These are phyloP conservation scores for Candida tunisiensis DNA, from an alignment of 1,139 yeast species.

Conservation along the genomic window DNA sequence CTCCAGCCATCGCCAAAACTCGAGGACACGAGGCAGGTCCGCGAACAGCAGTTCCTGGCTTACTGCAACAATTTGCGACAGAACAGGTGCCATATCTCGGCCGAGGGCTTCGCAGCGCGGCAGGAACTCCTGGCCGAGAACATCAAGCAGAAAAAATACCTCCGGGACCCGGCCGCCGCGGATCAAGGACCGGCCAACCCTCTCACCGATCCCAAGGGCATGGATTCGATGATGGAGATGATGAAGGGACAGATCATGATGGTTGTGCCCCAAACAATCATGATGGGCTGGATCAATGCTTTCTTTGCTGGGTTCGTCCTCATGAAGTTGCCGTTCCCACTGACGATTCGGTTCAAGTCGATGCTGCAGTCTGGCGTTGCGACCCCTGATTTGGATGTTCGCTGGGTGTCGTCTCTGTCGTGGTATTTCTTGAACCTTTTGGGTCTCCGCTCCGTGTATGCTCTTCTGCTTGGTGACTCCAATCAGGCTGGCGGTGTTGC, in stretches of 20 bases:
- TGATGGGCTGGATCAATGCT: slow-evolving; percentile 94
- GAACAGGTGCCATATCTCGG: slow-evolving; percentile 31
- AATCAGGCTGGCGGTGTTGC: slow-evolving; percentile 23
- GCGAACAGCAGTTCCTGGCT: slow-evolving; percentile 39
- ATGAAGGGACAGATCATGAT: slow-evolving; percentile 69
- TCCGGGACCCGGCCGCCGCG: slow-evolving; percentile 30
- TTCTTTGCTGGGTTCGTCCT: slow-evolving; percentile 87
- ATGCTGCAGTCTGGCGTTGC: slow-evolving; percentile 84
- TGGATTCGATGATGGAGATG: slow-evolving; percentile 67
- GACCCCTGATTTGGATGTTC: slow-evolving; percentile 71
- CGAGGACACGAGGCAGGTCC: slow-evolving; percentile 31
- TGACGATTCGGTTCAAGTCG: slow-evolving; percentile 75
- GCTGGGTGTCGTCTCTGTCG: slow-evolving; percentile 94
- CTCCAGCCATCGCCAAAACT: slow-evolving; percentile 42
- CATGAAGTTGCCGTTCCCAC: slow-evolving; percentile 65
- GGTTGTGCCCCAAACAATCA: slow-evolving; percentile 78
- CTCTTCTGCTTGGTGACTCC: slow-evolving; percentile 46
- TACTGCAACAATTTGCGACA: slow-evolving; percentile 37
- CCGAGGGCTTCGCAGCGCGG: slow-evolving; percentile 31
- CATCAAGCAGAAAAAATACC: slow-evolving; percentile 34
- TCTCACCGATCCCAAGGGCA: slow-evolving; percentile 49
- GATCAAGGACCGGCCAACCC: slow-evolving; percentile 31
- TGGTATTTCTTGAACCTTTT: slow-evolving; percentile 89
- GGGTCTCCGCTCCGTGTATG: slow-evolving; percentile 71
- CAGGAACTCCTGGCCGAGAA: slow-evolving; percentile 27